A percentile compares a stretch with the other conserved stretches of the same genome.
phyloP scores from a whole-genome alignment of 2,329 filamentous ascomycete genomes.

The Passalora sequoiae region DNA sequence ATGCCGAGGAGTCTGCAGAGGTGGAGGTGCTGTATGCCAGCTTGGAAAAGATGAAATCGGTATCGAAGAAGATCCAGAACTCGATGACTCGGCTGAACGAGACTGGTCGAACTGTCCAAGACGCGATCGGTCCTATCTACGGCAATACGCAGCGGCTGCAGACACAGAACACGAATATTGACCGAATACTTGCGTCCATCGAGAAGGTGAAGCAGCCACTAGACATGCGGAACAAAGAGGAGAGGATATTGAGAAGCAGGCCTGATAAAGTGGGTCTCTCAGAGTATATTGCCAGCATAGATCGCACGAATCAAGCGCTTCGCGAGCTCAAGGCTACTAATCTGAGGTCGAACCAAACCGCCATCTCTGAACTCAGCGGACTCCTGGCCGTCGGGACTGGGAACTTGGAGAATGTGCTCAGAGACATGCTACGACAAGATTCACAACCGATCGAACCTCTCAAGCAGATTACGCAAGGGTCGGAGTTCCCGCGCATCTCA shows the following conservation, averaged over 20 bases:
- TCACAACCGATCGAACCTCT: constrained; percentile 79
- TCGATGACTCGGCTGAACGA: constrained; percentile 78
- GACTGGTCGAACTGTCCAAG: constrained; percentile 83
- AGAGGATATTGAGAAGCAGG: constrained; percentile 74
- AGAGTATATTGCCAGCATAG: constrained; percentile 83
- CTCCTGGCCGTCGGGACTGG: constrained; percentile 73
- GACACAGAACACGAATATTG: constrained; percentile 82
- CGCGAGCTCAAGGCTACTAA: constrained; percentile 84
- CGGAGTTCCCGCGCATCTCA: constrained; percentile 68
- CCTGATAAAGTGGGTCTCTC: constrained; percentile 75
- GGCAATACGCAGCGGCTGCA: constrained; percentile 88
- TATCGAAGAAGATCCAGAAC: constrained; percentile 93
- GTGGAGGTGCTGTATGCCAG: constrained; percentile 62
- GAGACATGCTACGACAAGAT: constrained; percentile 71
- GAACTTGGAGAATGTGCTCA: constrained; percentile 79
- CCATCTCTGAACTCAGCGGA: constrained; percentile 70
- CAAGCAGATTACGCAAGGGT: constrained; percentile 83
- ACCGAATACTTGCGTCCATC: constrained; percentile 78
- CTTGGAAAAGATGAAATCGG: constrained; percentile 84
- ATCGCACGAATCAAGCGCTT: constrained; percentile 80
- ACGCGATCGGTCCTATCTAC: constrained; percentile 87
- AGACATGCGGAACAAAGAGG: constrained; percentile 86
- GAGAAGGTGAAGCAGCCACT: constrained; percentile 84
- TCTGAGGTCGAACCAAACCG: constrained; percentile 83
- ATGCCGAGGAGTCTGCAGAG: constrained; percentile 63